phyloP scores from a whole-genome alignment of 371 early-diverging fungal genomes.

The Saksenaea vasiformis region DNA sequence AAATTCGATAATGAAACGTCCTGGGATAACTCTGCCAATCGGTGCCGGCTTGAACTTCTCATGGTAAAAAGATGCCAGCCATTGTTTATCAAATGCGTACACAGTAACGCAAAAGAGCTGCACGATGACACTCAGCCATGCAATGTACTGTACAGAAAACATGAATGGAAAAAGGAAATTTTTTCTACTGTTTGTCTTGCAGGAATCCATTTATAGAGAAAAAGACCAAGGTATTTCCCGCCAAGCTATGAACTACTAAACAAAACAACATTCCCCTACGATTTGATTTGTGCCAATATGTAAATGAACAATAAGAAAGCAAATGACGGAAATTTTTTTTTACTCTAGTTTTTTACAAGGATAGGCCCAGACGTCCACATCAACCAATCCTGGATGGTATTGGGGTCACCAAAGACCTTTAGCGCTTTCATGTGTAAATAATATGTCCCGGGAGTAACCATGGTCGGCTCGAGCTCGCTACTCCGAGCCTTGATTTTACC shows the following conservation, averaged over 20 bases:
- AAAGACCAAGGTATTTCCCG: not conserved
- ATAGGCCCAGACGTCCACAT: constrained; percentile 21
- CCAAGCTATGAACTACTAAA: not conserved
- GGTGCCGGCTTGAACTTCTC: constrained; percentile 23
- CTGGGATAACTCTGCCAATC: constrained; percentile 28
- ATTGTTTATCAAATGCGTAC: not conserved
- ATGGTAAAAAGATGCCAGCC: not conserved
- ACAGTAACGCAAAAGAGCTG: not conserved
- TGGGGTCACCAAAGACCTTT: constrained; percentile 12
- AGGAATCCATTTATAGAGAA: not conserved
- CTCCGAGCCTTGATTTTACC: constrained; percentile 11
- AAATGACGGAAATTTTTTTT: not conserved
- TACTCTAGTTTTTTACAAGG: constrained; percentile 8
- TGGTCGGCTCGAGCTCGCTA: not conserved
- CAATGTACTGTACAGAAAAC: not conserved
- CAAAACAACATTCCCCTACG: not conserved
- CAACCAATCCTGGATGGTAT: constrained; percentile 8
- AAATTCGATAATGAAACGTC: constrained; percentile 43
- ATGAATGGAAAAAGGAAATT: not conserved
- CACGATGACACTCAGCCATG: not conserved
- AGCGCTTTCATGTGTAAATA: constrained; percentile 11
- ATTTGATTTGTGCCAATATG: not conserved
- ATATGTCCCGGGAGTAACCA: constrained; percentile 11
- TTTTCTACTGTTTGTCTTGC: not conserved
- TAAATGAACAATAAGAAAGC: not conserved